phyloP scores from a whole-genome alignment of 805 yeast species.

The Candida lessepsii region DNA sequence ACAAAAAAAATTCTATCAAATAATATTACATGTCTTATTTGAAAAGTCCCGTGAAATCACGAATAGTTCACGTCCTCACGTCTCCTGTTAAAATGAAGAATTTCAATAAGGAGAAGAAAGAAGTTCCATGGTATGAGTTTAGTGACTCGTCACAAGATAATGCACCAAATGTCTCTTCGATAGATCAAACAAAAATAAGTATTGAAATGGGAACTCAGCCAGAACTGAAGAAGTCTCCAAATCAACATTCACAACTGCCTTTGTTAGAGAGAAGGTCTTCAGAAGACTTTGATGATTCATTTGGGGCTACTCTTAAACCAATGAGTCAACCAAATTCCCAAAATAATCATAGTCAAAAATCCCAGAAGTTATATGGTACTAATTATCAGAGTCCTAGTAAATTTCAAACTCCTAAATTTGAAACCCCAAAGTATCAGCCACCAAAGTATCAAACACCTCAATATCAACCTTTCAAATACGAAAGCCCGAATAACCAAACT shows the following conservation, averaged over 20 bases:
- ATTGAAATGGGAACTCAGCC: neutral
- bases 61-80: neutral
- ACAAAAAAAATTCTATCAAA: neutral
- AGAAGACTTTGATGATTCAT: conserved; percentile 10
- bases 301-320: conserved; percentile 9
- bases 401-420: neutral
- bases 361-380: neutral
- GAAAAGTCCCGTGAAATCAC: conserved; percentile 7
- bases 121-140: conserved; percentile 8
- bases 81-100: conserved; percentile 1
- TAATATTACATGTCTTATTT: conserved; percentile 1
- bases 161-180: too few species aligned
- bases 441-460: neutral
- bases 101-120: conserved; percentile 2
- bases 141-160: conserved; percentile 5
- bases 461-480: too few species aligned
- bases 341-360: neutral
- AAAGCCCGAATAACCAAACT: too few species aligned
- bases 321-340: neutral
- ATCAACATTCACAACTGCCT: neutral
- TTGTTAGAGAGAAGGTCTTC: neutral
- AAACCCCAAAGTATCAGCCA: too few species aligned
- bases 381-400: neutral
- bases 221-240: neutral
- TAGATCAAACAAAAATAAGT: too few species aligned